Conservation (phyloP, 179 eudicot species). For the Spergularia azorica region DNA sequence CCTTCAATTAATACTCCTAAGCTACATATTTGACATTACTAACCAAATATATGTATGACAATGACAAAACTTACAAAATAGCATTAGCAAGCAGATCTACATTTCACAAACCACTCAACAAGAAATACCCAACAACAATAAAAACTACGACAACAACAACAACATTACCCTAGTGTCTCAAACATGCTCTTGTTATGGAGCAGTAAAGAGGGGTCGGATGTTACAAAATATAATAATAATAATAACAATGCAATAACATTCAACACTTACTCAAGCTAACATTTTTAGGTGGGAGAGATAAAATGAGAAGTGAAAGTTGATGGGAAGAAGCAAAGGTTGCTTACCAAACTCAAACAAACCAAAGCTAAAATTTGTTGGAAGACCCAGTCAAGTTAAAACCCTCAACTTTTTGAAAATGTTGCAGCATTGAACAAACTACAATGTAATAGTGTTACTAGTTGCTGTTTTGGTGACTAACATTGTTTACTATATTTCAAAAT, state of each 20-base stretch:
- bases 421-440: slow-evolving; percentile 8
- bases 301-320: neutral
- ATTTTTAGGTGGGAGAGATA: neutral
- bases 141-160: neutral
- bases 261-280: neutral
- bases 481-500: neutral
- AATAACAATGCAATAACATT: neutral
- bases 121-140: neutral
- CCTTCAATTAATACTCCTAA: neutral
- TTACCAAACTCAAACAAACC: slow-evolving; percentile 35
- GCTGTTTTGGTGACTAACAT: slow-evolving; percentile 4
- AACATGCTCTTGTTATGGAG: too few species aligned
- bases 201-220: too few species aligned
- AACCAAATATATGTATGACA: slow-evolving; percentile 6
- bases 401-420: neutral
- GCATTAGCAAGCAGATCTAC: slow-evolving; percentile 25
- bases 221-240: too few species aligned
- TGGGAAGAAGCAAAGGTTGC: slow-evolving; percentile 32
- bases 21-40: neutral
- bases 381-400: slow-evolving; percentile 24
- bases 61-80: slow-evolving; percentile 22
- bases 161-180: too few species aligned
- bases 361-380: slow-evolving; percentile 1
- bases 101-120: neutral
- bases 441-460: neutral